Base-by-base conservation (phyloP, 208 protist species). In the Balamuthia mandrillaris region DNA sequence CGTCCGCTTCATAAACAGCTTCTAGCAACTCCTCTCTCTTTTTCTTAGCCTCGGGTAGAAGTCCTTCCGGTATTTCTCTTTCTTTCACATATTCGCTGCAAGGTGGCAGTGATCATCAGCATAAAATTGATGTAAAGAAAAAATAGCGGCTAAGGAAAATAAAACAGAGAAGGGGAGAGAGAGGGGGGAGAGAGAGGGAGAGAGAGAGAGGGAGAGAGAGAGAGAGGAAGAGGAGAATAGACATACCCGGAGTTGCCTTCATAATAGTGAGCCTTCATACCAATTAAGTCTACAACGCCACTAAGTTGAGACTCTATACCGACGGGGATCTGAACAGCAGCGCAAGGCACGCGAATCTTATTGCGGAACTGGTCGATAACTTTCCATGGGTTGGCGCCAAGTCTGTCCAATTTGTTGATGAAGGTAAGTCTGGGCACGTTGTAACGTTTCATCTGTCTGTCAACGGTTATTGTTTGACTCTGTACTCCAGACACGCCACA, bases 331-430 rank as follows among this genome's bases (percentile, higher is more conserved):
- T 99, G 97, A 51, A 99, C 91, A 58, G 97, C 95, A 37, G 96
- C 92, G 2, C 96, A 95, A 86, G 98, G 99, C 83, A 98, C 93
- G 56, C 94, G 94, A 12, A 99, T 93, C 66, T 98, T 97, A 49
- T 96, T 91, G 24, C 54, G 45, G 35, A 82, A 42, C 7, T 66
- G 74, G 10, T 14, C 4, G 58, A 88, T 75, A 14, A 88, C 91
- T n/a, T 74, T 84, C 44, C 35, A 84, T 24, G 92, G 91, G 68
- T 90, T 78, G 14, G 94, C 91, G 42, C 90, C 91, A 4, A 49
- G 35, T 42, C 97, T 91, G 88, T 99, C 98, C 18, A 99, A 92
- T 88, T 99, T 99, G 92, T 99, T 99, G 88, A 99, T 98, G 79
- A 99, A 99, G 81, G 93, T 95, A 49, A 99, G 93, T 75, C 97